phyloP scores from a whole-genome alignment of 1,284 basidiomycete species.

The Takashimella koratensis region DNA sequence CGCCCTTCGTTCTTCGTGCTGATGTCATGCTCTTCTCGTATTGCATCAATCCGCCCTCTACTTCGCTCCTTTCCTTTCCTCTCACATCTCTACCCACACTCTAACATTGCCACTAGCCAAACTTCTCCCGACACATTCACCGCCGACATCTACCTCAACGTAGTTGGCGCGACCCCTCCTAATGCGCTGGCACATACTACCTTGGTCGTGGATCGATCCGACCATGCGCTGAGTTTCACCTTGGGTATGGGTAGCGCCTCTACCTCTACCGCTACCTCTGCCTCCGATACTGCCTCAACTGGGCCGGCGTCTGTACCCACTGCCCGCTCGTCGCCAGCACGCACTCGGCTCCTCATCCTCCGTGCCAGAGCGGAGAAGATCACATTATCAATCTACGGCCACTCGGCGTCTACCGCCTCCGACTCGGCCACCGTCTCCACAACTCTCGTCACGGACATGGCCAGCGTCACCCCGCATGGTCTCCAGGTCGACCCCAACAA shows the following conservation, averaged over 20 bases:
- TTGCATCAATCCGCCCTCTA: too few relatives aligned
- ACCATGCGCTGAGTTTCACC: conserved; percentile 7
- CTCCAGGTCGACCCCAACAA: background rate
- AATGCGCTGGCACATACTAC: conserved; percentile 10
- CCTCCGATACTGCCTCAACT: background rate
- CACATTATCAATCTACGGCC: conserved; percentile 10
- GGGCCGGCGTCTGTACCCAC: too few relatives aligned
- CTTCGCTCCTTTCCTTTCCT: too few relatives aligned
- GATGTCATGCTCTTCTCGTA: too few relatives aligned
- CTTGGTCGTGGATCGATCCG: background rate
- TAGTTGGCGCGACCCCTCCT: conserved; percentile 4
- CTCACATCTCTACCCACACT: too few relatives aligned
- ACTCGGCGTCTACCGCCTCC: background rate
- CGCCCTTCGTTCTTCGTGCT: too few relatives aligned
- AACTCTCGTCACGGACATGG: background rate
- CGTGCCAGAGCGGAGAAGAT: conserved; percentile 5
- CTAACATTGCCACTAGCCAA: too few relatives aligned
- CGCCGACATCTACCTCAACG: conserved; percentile 11
- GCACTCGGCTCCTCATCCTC: conserved; percentile 10
- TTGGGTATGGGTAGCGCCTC: conserved; percentile 7
- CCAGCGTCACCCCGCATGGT: background rate
- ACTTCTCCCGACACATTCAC: conserved; percentile 5
- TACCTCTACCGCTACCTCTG: background rate
- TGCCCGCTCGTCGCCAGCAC: too few relatives aligned
- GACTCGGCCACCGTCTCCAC: background rate